phyloP scores from a whole-genome alignment of 2,329 filamentous ascomycete genomes.

The Pseudogymnoascus sp. region DNA sequence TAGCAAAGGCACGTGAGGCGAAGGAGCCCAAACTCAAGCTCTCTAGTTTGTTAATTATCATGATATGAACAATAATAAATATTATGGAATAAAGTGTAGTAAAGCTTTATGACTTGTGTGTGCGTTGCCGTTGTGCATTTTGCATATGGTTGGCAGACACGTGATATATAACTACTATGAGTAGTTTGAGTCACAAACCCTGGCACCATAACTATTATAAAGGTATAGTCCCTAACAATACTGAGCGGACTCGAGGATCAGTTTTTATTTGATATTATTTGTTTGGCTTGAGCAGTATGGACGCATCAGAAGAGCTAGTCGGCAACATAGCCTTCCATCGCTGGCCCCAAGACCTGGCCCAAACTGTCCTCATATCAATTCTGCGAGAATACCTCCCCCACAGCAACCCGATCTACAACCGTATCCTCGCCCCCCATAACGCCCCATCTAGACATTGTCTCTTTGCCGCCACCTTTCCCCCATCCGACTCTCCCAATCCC shows the following conservation, averaged over 20 bases:
- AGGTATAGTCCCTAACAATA: not conserved
- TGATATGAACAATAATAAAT: not conserved
- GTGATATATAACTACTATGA: not conserved
- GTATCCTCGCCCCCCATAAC: conserved; percentile 26
- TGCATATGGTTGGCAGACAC: not conserved
- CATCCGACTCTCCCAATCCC: not conserved
- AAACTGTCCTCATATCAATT: conserved; percentile 19
- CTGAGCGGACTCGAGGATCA: no score
- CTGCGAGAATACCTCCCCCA: conserved; percentile 23
- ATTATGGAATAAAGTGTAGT: not conserved
- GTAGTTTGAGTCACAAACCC: not conserved
- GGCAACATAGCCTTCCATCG: conserved; percentile 3
- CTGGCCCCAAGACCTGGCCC: conserved; percentile 18
- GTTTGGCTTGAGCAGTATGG: not conserved
- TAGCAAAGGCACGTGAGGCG: not conserved
- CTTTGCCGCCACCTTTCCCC: conserved; percentile 22
- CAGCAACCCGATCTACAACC: conserved; percentile 25
- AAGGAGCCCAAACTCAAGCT: not conserved
- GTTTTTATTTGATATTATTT: not conserved
- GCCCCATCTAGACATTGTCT: conserved; percentile 22
- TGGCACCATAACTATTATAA: not conserved
- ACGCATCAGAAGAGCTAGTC: not conserved
- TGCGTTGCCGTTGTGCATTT: no score
- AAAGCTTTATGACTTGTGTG: not conserved
- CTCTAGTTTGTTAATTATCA: not conserved